phyloP scores from a whole-genome alignment of 805 yeast genomes.

The Myxozyma nipponensis region DNA sequence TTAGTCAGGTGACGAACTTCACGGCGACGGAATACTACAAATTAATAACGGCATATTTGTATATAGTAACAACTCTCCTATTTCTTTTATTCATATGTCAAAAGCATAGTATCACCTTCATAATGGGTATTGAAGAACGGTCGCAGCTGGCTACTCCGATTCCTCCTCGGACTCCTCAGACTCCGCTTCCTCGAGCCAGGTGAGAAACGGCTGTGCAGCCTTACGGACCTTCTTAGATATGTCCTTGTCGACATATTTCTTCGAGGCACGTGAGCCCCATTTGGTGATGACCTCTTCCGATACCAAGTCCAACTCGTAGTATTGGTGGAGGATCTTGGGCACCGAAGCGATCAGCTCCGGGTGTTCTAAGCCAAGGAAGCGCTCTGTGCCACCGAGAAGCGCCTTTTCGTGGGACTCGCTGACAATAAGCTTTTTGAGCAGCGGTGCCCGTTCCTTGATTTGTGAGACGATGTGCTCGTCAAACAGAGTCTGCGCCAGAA shows the following conservation, averaged over 20 bases:
- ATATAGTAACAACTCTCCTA: no score
- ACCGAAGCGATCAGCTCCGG: constrained; percentile 65
- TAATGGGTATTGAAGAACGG: no score
- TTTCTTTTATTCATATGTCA: no score
- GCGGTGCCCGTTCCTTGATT: constrained; percentile 72
- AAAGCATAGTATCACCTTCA: no score
- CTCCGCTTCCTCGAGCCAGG: constrained; percentile 90
- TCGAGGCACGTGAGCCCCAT: constrained; percentile 90
- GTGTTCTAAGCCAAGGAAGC: constrained; percentile 79
- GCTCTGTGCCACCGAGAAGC: constrained; percentile 92
- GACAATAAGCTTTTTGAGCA: constrained; percentile 71
- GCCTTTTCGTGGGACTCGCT: constrained; percentile 70
- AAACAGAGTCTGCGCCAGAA: constrained; percentile 85
- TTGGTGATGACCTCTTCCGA: constrained; percentile 75
- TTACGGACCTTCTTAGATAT: constrained; percentile 88
- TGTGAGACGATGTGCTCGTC: constrained; percentile 61
- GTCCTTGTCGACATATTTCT: constrained; percentile 90
- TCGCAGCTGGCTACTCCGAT: no score
- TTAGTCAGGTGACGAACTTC: no score
- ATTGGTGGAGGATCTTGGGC: constrained; percentile 75
- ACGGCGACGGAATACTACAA: no score
- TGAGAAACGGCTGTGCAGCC: constrained; percentile 92
- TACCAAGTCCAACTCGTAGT: constrained; percentile 79
- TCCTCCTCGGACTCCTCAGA: constrained; percentile 52
- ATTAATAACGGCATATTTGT: no score